Evolutionary conservation across 176 grass and related monocot genomes (phyloP).

Genomic region (Musa beccarii): DNA sequence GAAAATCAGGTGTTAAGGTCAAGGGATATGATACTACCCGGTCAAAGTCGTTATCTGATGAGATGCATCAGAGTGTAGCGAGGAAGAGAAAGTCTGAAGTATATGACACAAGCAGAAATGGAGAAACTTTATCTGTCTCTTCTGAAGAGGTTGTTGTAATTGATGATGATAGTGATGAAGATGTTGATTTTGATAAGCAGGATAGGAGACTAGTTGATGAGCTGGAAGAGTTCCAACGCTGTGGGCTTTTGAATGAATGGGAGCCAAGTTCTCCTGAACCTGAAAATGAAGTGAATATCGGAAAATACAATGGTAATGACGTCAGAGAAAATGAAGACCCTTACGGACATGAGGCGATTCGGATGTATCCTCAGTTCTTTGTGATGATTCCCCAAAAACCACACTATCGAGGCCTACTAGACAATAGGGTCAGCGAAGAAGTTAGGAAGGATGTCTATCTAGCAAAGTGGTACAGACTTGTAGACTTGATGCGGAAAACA

Average conservation of each 20-base stretch:
- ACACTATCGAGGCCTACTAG: constrained; percentile 43
- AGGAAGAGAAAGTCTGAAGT: constrained; percentile 5
- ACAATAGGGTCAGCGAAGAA: constrained; percentile 4
- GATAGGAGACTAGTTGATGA: constrained; percentile 37
- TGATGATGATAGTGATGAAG: constrained; percentile 29
- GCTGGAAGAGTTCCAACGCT: constrained; percentile 42
- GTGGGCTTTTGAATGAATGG: constrained; percentile 40
- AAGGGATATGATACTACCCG: not conserved
- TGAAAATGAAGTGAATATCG: constrained; percentile 30
- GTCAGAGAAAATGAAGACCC: constrained; percentile 25
- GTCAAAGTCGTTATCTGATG: not conserved
- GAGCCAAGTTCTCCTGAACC: constrained; percentile 42
- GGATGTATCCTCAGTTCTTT: constrained; percentile 47
- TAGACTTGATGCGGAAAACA: constrained; percentile 35
- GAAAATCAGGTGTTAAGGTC: not conserved
- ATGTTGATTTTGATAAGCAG: constrained; percentile 18
- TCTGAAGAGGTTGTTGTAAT: constrained; percentile 29
- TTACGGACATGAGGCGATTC: constrained; percentile 36
- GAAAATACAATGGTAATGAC: not conserved
- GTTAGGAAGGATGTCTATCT: constrained; percentile 33
- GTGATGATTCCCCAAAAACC: constrained; percentile 51
- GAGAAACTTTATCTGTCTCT: constrained; percentile 4
- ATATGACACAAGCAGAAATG: not conserved
- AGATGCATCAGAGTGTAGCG: not conserved
- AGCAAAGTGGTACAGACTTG: constrained; percentile 42